Conservation (phyloP, 768 basidiomycete genomes). For the Tricholoma sp. region DNA sequence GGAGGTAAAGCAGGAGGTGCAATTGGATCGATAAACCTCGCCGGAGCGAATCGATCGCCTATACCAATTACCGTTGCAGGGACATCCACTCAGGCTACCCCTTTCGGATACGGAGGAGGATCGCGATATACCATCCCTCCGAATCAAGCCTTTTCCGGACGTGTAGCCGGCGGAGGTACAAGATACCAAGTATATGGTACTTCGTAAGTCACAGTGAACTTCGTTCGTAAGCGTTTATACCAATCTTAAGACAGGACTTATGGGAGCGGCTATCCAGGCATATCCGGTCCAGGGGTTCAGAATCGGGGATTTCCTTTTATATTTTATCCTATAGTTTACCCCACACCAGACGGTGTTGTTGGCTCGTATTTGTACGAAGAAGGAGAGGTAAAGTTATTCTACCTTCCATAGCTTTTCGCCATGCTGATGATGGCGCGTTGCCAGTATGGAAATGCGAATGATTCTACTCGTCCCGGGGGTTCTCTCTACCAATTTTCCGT, state of each 20-base stretch:
- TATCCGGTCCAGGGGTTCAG: conserved; percentile 12
- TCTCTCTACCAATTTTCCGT: conserved; percentile 6
- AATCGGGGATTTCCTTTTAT: no score
- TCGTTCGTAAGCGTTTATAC: neutral
- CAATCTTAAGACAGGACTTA: conserved; percentile 20
- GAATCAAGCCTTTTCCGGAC: conserved; percentile 6
- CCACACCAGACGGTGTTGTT: no score
- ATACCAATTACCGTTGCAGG: conserved; percentile 1
- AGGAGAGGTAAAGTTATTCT: conserved; percentile 32
- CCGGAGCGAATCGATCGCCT: neutral
- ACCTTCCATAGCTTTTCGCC: neutral
- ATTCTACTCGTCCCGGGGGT: conserved; percentile 30
- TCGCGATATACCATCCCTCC: conserved; percentile 6
- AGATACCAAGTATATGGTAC: conserved; percentile 7
- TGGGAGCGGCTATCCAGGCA: conserved; percentile 53
- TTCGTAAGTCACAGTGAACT: conserved; percentile 6
- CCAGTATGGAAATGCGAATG: conserved; percentile 41
- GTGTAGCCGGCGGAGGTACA: conserved; percentile 4
- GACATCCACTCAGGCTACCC: conserved; percentile 1
- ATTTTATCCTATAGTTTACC: no score
- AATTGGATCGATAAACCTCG: neutral
- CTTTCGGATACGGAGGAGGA: conserved; percentile 4
- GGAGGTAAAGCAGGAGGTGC: neutral
- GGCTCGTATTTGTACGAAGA: conserved; percentile 10
- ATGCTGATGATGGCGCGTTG: neutral